Percentiles rank a stretch among this genome's conserved stretches.
phyloP scores from a whole-genome alignment of 2,329 filamentous ascomycete species.

The Emericellopsis atlantica region DNA sequence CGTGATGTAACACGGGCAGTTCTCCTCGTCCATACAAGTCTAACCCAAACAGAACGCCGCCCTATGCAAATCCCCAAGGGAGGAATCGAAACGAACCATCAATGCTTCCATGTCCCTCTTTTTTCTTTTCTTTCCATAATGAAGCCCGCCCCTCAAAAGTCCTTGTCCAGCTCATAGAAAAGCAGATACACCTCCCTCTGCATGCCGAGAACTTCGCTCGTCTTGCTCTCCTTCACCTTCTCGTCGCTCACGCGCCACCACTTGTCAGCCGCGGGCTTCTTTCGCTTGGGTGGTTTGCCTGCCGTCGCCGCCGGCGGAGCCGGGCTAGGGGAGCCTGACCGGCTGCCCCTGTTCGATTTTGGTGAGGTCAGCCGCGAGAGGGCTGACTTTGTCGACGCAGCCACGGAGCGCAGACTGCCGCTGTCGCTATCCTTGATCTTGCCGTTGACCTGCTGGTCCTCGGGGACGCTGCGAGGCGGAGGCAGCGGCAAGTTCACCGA shows the following conservation, averaged over 20 bases:
- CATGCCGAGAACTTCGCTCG: conserved; percentile 81
- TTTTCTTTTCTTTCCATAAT: neutral
- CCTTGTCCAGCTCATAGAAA: conserved; percentile 79
- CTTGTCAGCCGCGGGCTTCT: conserved; percentile 46
- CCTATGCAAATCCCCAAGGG: too few relatives aligned
- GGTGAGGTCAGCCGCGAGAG: conserved; percentile 33
- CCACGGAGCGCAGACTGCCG: conserved; percentile 41
- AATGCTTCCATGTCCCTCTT: too few relatives aligned
- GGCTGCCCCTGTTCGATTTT: conserved; percentile 5
- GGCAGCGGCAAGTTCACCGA: conserved; percentile 21
- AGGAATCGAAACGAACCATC: too few relatives aligned
- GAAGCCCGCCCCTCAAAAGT: conserved; percentile 5
- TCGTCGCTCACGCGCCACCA: conserved; percentile 99
- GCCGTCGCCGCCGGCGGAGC: conserved; percentile 7
- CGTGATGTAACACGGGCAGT: too few relatives aligned
- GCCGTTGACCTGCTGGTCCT: conserved; percentile 9
- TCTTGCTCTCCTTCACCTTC: conserved; percentile 90
- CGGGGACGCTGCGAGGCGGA: conserved; percentile 18
- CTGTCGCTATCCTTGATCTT: conserved; percentile 28
- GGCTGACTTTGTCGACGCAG: conserved; percentile 41
- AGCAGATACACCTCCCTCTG: conserved; percentile 91
- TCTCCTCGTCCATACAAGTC: too few relatives aligned
- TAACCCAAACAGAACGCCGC: too few relatives aligned
- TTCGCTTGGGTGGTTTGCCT: conserved; percentile 34
- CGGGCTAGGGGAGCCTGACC: neutral